Evolutionary conservation across 345 rosid genomes (phyloP), one percentile per base, ranked within the genome.

Genomic region (Moricandia moricandioides): DNA sequence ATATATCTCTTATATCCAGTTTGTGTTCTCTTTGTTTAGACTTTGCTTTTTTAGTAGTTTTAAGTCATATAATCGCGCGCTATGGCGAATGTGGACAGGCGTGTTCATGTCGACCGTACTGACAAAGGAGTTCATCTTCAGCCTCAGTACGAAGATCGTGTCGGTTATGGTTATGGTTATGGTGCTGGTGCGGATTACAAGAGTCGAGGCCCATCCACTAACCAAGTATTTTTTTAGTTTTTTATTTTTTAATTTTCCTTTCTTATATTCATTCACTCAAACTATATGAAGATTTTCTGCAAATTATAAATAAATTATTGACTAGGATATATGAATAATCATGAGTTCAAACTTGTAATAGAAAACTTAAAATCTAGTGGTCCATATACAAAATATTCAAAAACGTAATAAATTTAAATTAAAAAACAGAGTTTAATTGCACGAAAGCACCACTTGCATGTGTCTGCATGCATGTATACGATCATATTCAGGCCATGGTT

Each of bases 51-150:
- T 21, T 4, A 17, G n/a, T 55, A 7, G 56, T 49, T 63, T 29
- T 7, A 58, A 8, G 35, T 39, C 51, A 69, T 40, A 69, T 30
- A 33, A 17, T 45, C 39, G n/a, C n/a, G n/a, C n/a, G 31, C 24
- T 8, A 78, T 78, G 81, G 77, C 81, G 31, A 72, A 7, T 30
- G 77, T 72, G 18, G 81, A 77, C 18, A 59, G 73, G 65, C 81
- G 73, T 66, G 49, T 67, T 65, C 63, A 72, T 59, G 73, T 66
- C 2, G 77, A 72, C 58, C 77, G 24, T 35, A 14, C 59, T 30
- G 77, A 72, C 24, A 72, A 78, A 72, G 57, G 69, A 9, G 10
- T 13, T 57, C 71, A 47, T 43, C 54, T 77, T 16, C 67, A 56
- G 67, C 80, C 80, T 0, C 0, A 4, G 17, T 57, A 43, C 5